These are phyloP conservation scores for Gonium pectorale DNA, from an alignment of 139 green algal genomes.

Conservation along the genomic window DNA sequence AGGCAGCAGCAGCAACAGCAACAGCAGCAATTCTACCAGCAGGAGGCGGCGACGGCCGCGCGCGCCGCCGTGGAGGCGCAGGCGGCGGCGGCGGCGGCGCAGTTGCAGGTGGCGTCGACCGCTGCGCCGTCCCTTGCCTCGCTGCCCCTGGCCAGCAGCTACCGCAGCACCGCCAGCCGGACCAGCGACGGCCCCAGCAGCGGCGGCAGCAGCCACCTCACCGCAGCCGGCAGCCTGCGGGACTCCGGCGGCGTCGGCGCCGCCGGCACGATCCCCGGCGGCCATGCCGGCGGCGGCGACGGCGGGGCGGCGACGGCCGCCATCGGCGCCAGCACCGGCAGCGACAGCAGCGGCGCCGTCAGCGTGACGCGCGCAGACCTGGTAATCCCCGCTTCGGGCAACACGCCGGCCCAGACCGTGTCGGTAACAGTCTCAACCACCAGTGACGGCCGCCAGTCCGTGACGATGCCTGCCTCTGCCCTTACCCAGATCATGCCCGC, in stretches of 20 bases:
- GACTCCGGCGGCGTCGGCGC: background rate
- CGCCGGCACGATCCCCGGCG: background rate
- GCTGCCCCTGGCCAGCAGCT: background rate
- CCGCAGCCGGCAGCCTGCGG: background rate
- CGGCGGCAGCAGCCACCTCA: background rate
- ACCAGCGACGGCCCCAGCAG: slow-evolving; percentile 7
- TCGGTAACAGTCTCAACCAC: slow-evolving; percentile 14
- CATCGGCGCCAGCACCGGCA: background rate
- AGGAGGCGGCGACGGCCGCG: no score
- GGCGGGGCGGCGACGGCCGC: background rate
- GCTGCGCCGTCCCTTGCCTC: no score
- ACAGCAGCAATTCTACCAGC: no score
- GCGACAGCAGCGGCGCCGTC: background rate
- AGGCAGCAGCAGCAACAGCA: no score
- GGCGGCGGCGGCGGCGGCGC: no score
- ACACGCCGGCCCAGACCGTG: slow-evolving; percentile 14
- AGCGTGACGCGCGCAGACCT: slow-evolving; percentile 24
- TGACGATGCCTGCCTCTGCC: slow-evolving; percentile 14
- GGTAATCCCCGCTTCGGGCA: background rate
- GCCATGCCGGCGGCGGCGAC: background rate
- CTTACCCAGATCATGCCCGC: slow-evolving; percentile 12
- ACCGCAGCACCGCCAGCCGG: background rate
- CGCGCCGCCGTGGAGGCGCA: no score
- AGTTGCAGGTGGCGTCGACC: no score
- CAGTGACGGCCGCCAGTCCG: slow-evolving; percentile 34